Evolutionary conservation across 306 rosid genomes (phyloP).

Genomic region (Abrus precatorius): DNA sequence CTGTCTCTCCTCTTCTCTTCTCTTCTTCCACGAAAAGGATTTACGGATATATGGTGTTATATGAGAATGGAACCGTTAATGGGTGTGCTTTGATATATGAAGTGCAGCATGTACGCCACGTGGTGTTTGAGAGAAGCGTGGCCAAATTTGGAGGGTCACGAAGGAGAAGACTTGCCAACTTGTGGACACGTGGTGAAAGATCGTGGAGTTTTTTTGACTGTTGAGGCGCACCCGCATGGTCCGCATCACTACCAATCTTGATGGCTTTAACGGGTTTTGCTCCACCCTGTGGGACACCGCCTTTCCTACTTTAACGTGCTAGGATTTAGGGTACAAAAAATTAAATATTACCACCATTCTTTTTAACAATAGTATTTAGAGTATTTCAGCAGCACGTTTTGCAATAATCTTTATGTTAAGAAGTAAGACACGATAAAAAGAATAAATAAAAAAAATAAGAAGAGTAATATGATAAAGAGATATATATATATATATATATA

Average conservation of each 20-base stretch:
- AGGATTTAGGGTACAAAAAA: neutral
- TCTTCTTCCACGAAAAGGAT: neutral
- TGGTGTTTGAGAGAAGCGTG: slow-evolving; percentile 62
- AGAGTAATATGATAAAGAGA: too few species aligned
- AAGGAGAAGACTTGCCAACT: neutral
- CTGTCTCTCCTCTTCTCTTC: neutral
- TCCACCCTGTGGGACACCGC: neutral
- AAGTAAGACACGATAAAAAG: too few species aligned
- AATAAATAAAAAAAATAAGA: too few species aligned
- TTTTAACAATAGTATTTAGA: too few species aligned
- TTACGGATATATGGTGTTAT: neutral
- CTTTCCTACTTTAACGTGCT: neutral
- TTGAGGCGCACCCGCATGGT: slow-evolving; percentile 17
- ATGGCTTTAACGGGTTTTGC: slow-evolving; percentile 38
- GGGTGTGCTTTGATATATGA: slow-evolving; percentile 8
- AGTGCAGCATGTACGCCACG: slow-evolving; percentile 46
- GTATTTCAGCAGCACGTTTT: too few species aligned
- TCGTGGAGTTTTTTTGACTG: neutral
- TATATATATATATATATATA: too few species aligned
- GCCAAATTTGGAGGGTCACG: slow-evolving; percentile 33
- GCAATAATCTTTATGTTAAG: too few species aligned
- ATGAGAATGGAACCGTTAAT: slow-evolving; percentile 17
- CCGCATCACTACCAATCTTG: slow-evolving; percentile 33
- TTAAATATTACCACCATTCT: neutral
- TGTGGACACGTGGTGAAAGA: slow-evolving; percentile 61